These are phyloP conservation scores for Aureobasidium vineae DNA, from an alignment of 2,329 filamentous ascomycete genomes.

Conservation along the genomic window DNA sequence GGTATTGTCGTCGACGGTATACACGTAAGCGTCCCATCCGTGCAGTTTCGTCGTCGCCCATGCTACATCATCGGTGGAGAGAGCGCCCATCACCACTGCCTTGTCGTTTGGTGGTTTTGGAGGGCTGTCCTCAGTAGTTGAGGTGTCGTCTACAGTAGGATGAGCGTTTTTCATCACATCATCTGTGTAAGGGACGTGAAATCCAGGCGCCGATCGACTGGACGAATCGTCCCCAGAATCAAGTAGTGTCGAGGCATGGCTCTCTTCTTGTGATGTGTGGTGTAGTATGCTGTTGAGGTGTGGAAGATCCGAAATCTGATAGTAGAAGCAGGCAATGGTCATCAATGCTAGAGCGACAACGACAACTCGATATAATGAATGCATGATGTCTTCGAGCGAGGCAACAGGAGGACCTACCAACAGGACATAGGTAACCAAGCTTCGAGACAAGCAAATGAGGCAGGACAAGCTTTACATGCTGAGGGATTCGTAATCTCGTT, in stretches of 20 bases:
- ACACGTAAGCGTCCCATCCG: slow-evolving; percentile 50
- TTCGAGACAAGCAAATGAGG: not conserved
- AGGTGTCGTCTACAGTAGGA: not conserved
- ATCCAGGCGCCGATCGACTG: slow-evolving; percentile 10
- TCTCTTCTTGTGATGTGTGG: not conserved
- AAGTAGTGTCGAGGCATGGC: not conserved
- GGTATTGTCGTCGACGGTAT: slow-evolving; percentile 38
- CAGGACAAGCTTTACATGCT: not conserved
- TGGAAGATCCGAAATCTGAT: slow-evolving; percentile 10
- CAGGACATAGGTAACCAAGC: not conserved
- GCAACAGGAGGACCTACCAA: not conserved
- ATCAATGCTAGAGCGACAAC: not conserved
- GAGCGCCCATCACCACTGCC: slow-evolving; percentile 44
- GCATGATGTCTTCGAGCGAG: not conserved
- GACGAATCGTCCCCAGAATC: not conserved
- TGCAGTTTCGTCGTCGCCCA: slow-evolving; percentile 49
- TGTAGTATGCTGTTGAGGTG: not conserved
- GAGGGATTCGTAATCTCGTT: slow-evolving; percentile 11
- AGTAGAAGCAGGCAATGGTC: slow-evolving; percentile 3
- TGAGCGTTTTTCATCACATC: not conserved
- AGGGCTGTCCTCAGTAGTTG: not conserved
- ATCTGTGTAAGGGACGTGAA: not conserved
- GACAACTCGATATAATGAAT: not conserved
- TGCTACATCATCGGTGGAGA: slow-evolving; percentile 45
- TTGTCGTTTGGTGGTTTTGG: not conserved